phyloP scores from a whole-genome alignment of 2,329 filamentous ascomycete species.

The Aspergillus niger region DNA sequence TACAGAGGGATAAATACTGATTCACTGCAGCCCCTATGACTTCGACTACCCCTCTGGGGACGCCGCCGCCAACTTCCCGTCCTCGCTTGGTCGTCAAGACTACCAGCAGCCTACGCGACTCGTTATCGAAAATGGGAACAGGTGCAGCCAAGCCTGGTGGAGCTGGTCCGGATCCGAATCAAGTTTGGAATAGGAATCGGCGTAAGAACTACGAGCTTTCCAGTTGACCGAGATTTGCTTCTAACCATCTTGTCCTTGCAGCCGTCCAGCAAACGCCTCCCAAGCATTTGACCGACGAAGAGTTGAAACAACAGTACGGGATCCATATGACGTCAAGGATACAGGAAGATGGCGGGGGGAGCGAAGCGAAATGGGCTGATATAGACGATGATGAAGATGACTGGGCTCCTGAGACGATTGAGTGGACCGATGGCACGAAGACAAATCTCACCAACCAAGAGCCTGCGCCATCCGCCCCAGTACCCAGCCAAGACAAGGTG shows the following conservation, averaged over 20 bases:
- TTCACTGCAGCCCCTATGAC: constrained; percentile 34
- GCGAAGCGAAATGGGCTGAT: constrained; percentile 68
- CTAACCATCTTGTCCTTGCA: constrained; percentile 33
- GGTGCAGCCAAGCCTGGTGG: constrained; percentile 48
- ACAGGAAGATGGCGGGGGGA: constrained; percentile 62
- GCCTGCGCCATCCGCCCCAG: constrained; percentile 20
- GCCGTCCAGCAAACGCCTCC: constrained; percentile 58
- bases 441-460: constrained; percentile 57
- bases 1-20: constrained; percentile 12
- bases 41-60: constrained; percentile 41
- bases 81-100: constrained; percentile 66
- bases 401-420: constrained; percentile 67
- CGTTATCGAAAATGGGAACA: constrained; percentile 52
- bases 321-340: constrained; percentile 68
- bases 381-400: constrained; percentile 71
- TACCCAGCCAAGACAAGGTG: constrained; percentile 23
- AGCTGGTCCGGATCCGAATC: constrained; percentile 64
- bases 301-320: constrained; percentile 68
- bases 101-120: constrained; percentile 55
- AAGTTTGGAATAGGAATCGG: constrained; percentile 71
- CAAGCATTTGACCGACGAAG: constrained; percentile 68
- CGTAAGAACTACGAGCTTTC: constrained; percentile 44
- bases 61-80: constrained; percentile 51
- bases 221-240: not conserved
- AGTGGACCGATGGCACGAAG: constrained; percentile 70